These are phyloP conservation scores for Aphanomyces euteiches DNA, from an alignment of 352 stramenopile species.

Conservation along the genomic window DNA sequence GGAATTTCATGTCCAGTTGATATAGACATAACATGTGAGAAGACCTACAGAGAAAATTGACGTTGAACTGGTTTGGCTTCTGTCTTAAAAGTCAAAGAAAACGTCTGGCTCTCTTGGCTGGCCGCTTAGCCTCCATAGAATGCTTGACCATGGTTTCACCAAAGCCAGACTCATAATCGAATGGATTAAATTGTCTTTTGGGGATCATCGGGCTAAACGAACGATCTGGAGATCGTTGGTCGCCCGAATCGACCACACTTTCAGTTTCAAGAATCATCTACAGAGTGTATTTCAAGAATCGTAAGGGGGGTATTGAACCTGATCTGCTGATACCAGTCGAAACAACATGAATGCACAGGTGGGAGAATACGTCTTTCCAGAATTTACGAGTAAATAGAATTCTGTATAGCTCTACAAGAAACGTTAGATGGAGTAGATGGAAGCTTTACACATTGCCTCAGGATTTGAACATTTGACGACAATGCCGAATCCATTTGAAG, in stretches of 20 bases:
- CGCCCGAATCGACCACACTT: background rate
- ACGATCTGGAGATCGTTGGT: background rate
- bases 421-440: background rate
- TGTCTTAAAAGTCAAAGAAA: no score
- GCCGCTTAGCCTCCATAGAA: background rate
- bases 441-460: background rate
- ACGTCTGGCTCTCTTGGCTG: background rate
- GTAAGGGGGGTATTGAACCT: background rate
- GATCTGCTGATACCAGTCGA: constrained; percentile 1
- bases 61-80: no score
- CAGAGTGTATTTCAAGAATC: no score
- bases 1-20: no score
- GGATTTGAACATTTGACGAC: constrained; percentile 10
- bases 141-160: background rate
- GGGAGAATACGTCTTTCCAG: background rate
- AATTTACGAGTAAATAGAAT: constrained; percentile 4
- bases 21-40: no score
- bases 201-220: constrained; percentile 4
- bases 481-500: background rate
- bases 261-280: no score
- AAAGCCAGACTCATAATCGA: constrained; percentile 10
- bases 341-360: constrained; percentile 7
- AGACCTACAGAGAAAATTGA: no score
- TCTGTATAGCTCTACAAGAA: background rate
- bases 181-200: constrained; percentile 10